Conservation (phyloP, 495 filamentous ascomycete genomes). For the Pyrenula aspistea region DNA sequence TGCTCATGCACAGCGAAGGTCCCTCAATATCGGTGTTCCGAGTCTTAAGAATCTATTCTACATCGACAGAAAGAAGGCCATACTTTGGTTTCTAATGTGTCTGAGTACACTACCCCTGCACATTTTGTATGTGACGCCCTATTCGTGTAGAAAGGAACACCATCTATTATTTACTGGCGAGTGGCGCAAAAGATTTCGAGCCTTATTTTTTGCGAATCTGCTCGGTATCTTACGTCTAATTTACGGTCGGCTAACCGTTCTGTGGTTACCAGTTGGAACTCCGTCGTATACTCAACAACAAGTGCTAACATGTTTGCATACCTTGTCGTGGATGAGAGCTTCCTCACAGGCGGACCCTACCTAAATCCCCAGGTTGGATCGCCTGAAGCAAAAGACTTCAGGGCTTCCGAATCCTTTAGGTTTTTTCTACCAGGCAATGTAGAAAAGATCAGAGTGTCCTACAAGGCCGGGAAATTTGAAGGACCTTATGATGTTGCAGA, state of each 20-base stretch:
- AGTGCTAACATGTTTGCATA: conserved; percentile 20
- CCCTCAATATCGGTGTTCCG: conserved; percentile 42
- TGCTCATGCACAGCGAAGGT: conserved; percentile 30
- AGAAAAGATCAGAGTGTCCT: too few relatives aligned
- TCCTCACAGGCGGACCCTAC: conserved; percentile 2
- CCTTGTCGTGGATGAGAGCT: conserved; percentile 5
- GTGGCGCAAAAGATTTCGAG: too few relatives aligned
- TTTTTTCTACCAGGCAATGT: too few relatives aligned
- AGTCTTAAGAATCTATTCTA: conserved; percentile 32
- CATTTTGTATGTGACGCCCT: conserved; percentile 13
- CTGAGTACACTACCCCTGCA: not conserved
- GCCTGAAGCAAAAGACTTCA: not conserved
- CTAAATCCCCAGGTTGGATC: too few relatives aligned
- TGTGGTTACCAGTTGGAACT: too few relatives aligned
- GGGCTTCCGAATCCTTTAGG: too few relatives aligned
- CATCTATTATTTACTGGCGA: too few relatives aligned
- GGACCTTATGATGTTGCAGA: not conserved
- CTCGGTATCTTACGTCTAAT: too few relatives aligned
- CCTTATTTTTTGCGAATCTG: too few relatives aligned
- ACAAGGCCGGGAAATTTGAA: not conserved
- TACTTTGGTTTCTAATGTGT: conserved; percentile 22
- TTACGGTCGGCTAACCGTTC: too few relatives aligned
- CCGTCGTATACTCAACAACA: conserved; percentile 24
- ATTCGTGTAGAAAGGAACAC: too few relatives aligned
- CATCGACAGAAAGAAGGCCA: conserved; percentile 22